A percentile compares a stretch with the other conserved stretches of the same genome.
Conservation (phyloP, 495 filamentous ascomycete genomes). For the Neurospora sp. region DNA sequence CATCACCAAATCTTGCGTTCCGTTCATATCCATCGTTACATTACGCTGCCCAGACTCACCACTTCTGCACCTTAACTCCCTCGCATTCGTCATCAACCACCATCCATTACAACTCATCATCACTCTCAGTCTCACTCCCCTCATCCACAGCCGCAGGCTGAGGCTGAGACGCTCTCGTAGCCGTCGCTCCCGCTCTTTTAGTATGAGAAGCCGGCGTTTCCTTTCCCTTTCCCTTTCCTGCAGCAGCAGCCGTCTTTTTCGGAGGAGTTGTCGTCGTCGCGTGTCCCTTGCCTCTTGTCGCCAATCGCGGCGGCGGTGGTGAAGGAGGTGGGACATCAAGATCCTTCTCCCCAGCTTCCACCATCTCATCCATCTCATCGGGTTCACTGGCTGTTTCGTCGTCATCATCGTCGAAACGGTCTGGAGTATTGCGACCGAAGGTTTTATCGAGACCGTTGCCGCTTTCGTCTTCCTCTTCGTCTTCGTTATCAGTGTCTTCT, state of each 20-base stretch:
- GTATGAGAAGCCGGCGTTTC: background rate
- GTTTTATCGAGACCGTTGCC: background rate
- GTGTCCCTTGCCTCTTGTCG: too few relatives aligned
- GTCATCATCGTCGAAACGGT: slow-evolving; percentile 27
- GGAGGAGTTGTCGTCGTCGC: background rate
- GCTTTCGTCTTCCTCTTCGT: slow-evolving; percentile 18
- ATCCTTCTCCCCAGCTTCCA: background rate
- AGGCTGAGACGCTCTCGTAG: slow-evolving; percentile 9
- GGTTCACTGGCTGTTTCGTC: slow-evolving; percentile 34
- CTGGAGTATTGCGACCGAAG: slow-evolving; percentile 19
- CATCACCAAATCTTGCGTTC: background rate
- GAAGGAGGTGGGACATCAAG: slow-evolving; percentile 10
- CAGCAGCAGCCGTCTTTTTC: background rate
- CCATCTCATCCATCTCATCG: slow-evolving; percentile 26
- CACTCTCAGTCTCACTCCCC: slow-evolving; percentile 32
- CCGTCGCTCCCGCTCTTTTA: slow-evolving; percentile 14
- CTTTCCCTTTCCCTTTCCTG: slow-evolving; percentile 4
- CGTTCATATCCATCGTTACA: background rate
- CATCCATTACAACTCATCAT: slow-evolving; percentile 29
- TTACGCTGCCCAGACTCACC: too few relatives aligned
- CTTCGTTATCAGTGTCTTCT: background rate
- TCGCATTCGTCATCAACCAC: too few relatives aligned
- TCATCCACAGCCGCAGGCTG: slow-evolving; percentile 9
- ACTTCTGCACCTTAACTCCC: too few relatives aligned
- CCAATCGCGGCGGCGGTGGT: background rate